Evolutionary conservation across 257 asterid species (phyloP), one percentile per base, ranked within the genome.

Genomic region (Ligustrum vulgare): DNA sequence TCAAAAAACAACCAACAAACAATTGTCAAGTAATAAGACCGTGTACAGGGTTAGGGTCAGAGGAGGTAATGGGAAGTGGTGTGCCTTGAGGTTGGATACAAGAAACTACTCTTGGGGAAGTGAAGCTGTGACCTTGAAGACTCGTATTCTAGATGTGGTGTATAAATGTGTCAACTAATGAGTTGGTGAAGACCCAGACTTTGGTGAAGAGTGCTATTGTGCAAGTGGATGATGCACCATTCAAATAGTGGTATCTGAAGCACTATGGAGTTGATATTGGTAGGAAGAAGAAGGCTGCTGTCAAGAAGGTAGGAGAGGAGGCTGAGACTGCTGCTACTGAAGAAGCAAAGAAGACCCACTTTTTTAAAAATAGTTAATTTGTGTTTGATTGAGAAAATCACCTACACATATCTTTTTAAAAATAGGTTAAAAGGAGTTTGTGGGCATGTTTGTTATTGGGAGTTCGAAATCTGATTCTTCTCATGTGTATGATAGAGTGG

Each of bases 261-360:
- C 89, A 85, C 63, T 85, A 82, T 23, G 89, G 87, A 37, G 89
- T 86, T 69, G 89, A 86, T 28, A 81, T 86, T 56, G 87, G 87
- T 64, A 85, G 87, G 81, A 83, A 86, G 84, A 86, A 86, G 84
- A 86, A 86, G 81, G 32, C 76, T 51, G 85, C 81, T 71, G 80
- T 83, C 76, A 83, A 83, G 82, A 86, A 83, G 72, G 86, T 83
- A 67, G 81, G 84, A 68, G 89, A 83, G 85, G 87, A n/a, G n/a
- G n/a, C n/a, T n/a, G n/a, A n/a, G n/a, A n/a, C n/a, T n/a, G n/a
- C n/a, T n/a, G n/a, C n/a, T n/a, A n/a, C n/a, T n/a, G n/a, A n/a
- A n/a, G n/a, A n/a, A n/a, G n/a, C n/a, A n/a, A n/a, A n/a, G n/a
- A n/a, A n/a, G n/a, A n/a, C n/a, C n/a, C n/a, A n/a, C n/a, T n/a